Conservation (phyloP, 2,329 filamentous ascomycete species). For the Didymosphaeria variabile region DNA sequence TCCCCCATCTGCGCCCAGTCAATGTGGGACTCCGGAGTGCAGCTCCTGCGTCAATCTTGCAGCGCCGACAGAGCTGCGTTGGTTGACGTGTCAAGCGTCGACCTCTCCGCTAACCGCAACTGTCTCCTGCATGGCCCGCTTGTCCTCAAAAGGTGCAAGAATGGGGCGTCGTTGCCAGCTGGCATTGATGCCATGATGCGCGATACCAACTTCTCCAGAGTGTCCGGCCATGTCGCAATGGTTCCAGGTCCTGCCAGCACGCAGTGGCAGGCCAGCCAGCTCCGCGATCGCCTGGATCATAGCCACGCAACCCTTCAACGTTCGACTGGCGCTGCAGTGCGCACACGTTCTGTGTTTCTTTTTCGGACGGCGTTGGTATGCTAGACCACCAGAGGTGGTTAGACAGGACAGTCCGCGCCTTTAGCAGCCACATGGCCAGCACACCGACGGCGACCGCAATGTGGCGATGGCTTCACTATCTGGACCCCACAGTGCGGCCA, state of each 20-base stretch:
- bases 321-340: conserved; percentile 31
- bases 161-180: conserved; percentile 49
- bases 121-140: conserved; percentile 39
- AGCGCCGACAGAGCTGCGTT: conserved; percentile 46
- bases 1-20: conserved; percentile 40
- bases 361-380: conserved; percentile 14
- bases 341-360: conserved; percentile 23
- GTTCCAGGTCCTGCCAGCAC: conserved; percentile 25
- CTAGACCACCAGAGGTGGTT: conserved; percentile 10
- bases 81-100: conserved; percentile 48
- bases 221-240: conserved; percentile 29
- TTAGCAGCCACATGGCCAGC: conserved; percentile 35
- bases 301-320: conserved; percentile 35
- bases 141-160: conserved; percentile 35
- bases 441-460: conserved; percentile 16
- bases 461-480: conserved; percentile 15
- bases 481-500: conserved; percentile 28
- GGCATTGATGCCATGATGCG: conserved; percentile 39
- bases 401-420: conserved; percentile 22
- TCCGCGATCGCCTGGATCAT: conserved; percentile 22
- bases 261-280: conserved; percentile 32
- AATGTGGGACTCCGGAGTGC: conserved; percentile 46
- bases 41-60: conserved; percentile 53
- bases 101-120: conserved; percentile 45
- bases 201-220: conserved; percentile 31